Percentiles rank a stretch among this genome's conserved stretches.
phyloP scores from a whole-genome alignment of 1,139 yeast genomes.

The Nadsonia starkeyi-henricii region DNA sequence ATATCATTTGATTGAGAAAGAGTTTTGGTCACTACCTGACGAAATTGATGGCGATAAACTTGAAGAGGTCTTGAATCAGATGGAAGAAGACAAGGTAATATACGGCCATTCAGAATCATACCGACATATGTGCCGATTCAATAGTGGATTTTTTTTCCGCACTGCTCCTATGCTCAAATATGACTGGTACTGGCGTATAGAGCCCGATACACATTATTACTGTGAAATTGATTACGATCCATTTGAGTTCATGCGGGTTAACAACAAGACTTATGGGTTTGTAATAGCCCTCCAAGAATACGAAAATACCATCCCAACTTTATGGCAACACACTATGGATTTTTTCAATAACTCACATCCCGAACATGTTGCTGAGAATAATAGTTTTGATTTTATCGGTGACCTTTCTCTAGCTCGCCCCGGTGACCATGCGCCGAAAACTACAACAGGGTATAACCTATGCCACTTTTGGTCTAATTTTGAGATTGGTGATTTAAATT shows the following conservation, averaged over 20 bases:
- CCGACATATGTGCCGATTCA: conserved; percentile 71
- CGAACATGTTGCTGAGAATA: conserved; percentile 49
- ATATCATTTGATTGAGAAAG: conserved; percentile 54
- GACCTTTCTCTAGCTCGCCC: conserved; percentile 30
- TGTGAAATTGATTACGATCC: conserved; percentile 67
- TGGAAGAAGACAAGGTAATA: conserved; percentile 37
- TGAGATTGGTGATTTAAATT: conserved; percentile 71
- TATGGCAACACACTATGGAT: conserved; percentile 63
- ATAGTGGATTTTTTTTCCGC: conserved; percentile 69
- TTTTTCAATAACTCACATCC: conserved; percentile 47
- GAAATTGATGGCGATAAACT: conserved; percentile 28
- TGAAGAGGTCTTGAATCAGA: conserved; percentile 35
- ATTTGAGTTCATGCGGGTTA: conserved; percentile 61
- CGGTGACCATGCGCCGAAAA: conserved; percentile 26
- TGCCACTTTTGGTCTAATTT: conserved; percentile 97
- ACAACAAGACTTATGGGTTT: conserved; percentile 72
- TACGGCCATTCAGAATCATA: conserved; percentile 73
- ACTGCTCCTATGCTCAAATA: conserved; percentile 52
- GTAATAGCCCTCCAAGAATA: conserved; percentile 68
- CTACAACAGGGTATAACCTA: conserved; percentile 48
- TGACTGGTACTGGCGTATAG: conserved; percentile 89
- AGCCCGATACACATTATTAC: conserved; percentile 74
- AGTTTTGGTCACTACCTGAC: conserved; percentile 52
- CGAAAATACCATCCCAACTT: conserved; percentile 67
- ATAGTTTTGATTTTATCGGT: conserved; percentile 55